Percentiles rank a stretch among this genome's conserved stretches.
phyloP scores from a whole-genome alignment of 2,329 filamentous ascomycete genomes.

The Cladophialophora carrionii region DNA sequence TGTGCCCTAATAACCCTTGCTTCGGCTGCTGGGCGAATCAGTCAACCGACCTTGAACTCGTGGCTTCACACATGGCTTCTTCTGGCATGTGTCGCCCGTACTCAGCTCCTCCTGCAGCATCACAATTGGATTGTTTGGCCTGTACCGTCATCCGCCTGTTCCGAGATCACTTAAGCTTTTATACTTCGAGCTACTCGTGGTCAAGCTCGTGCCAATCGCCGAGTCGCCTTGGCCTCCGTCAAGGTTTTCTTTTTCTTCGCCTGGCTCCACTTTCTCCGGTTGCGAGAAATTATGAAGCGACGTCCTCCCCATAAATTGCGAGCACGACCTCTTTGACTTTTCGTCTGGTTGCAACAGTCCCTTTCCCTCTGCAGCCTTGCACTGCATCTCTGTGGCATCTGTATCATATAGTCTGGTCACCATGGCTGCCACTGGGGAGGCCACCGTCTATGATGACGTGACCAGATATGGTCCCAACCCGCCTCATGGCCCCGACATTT shows the following conservation, averaged over 20 bases:
- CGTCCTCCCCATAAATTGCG: slow-evolving; percentile 15
- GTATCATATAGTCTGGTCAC: slow-evolving; percentile 9
- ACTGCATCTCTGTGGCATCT: slow-evolving; percentile 5
- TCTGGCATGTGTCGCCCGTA: slow-evolving; percentile 22
- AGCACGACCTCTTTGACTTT: background rate
- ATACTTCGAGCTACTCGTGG: slow-evolving; percentile 9
- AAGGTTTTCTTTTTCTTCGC: slow-evolving; percentile 23
- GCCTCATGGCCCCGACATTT: slow-evolving; percentile 55
- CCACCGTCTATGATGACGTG: slow-evolving; percentile 7
- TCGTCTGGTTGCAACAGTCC: background rate
- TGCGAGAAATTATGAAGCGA: slow-evolving; percentile 4
- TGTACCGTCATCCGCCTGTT: slow-evolving; percentile 19
- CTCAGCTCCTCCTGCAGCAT: slow-evolving; percentile 2
- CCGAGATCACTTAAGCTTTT: slow-evolving; percentile 31
- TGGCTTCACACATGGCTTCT: slow-evolving; percentile 25
- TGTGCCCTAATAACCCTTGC: slow-evolving; percentile 6
- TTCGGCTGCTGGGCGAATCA: slow-evolving; percentile 29
- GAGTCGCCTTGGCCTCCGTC: slow-evolving; percentile 24
- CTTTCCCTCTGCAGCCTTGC: slow-evolving; percentile 3
- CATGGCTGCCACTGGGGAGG: slow-evolving; percentile 25
- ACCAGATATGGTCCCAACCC: slow-evolving; percentile 40
- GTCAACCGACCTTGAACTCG: slow-evolving; percentile 18
- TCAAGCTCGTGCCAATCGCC: slow-evolving; percentile 18
- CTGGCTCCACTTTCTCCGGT: slow-evolving; percentile 4
- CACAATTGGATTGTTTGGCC: slow-evolving; percentile 6